phyloP scores from a whole-genome alignment of 805 yeast species.

The Myxozyma neglecta region DNA sequence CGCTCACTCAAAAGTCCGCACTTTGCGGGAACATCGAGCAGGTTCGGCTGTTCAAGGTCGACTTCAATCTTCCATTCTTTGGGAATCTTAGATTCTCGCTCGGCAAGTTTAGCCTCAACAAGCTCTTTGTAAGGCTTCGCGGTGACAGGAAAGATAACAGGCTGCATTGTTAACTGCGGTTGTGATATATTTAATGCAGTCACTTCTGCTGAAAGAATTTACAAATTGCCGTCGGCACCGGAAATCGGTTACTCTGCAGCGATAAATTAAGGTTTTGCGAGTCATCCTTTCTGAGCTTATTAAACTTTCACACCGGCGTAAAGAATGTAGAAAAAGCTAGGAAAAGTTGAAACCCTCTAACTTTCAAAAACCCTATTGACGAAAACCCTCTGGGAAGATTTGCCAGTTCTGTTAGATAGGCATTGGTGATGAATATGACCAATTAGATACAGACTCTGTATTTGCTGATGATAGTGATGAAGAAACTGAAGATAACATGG shows the following conservation, averaged over 20 bases:
- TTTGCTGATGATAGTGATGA: no score
- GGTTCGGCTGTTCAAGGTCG: constrained; percentile 14
- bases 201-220: background rate
- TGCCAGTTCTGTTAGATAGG: no score
- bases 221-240: background rate
- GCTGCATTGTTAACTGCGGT: constrained; percentile 22
- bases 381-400: no score
- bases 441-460: no score
- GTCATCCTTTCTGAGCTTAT: no score
- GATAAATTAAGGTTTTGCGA: background rate
- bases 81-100: constrained; percentile 49
- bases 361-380: no score
- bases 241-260: background rate
- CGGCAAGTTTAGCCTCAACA: constrained; percentile 45
- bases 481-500: no score
- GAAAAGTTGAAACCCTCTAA: no score
- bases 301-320: no score
- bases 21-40: constrained; percentile 25
- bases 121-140: constrained; percentile 42
- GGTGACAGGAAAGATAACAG: constrained; percentile 21
- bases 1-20: constrained; percentile 30
- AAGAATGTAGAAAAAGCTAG: no score
- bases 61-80: constrained; percentile 45
- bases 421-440: no score
- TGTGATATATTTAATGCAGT: no score